Base-by-base conservation (phyloP, 768 basidiomycete species). In the Ephemerocybe angulata region DNA sequence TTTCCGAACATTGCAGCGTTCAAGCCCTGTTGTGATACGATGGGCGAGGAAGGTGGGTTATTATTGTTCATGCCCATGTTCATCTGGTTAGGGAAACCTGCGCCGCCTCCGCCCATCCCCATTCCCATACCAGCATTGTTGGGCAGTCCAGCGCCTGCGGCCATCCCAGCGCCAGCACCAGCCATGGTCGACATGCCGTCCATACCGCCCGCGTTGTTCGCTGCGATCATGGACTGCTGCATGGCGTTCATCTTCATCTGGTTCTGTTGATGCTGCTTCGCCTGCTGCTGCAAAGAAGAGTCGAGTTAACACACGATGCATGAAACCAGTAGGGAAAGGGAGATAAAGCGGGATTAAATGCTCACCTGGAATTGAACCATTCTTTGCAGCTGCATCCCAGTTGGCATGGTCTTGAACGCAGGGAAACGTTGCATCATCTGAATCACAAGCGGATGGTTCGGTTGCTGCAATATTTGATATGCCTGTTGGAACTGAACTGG, bases 331-430 rank as follows among this genome's bases (percentile, higher is more conserved):
- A 48, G 55, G 25, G 43, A 38, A 51, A 24, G 42, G 35, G 11
- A 51, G 49, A 35, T 10, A 10, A 15, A 25, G 13, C 21, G 24
- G n/a, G 22, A 44, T 7, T 53, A 55, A 54, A 50, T 6, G 68
- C 72, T 48, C 59, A 85, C 85, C 74, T 83, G 82, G 13, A 80
- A 63, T 52, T 67, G 56, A 31, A 79, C 66, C 67, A 88, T 71
- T 63, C 76, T 82, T 66, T 86, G 85, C 58, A 88, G 62, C 69
- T 89, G 86, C 61, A 76, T 70, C 55, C 73, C 78, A 1, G 75
- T 38, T 10, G 85, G 76, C 54, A 87, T 66, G 19, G 62, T 62
- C 58, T 73, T 69, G 59, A 88, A 88, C 11, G 75, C 75, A 5
- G 84, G 86, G 1, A 83, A 64, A 22, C 69, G 69, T 33, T 74